Conservation (phyloP, 176 grass and related monocot species). For the Olyra latifolia region DNA sequence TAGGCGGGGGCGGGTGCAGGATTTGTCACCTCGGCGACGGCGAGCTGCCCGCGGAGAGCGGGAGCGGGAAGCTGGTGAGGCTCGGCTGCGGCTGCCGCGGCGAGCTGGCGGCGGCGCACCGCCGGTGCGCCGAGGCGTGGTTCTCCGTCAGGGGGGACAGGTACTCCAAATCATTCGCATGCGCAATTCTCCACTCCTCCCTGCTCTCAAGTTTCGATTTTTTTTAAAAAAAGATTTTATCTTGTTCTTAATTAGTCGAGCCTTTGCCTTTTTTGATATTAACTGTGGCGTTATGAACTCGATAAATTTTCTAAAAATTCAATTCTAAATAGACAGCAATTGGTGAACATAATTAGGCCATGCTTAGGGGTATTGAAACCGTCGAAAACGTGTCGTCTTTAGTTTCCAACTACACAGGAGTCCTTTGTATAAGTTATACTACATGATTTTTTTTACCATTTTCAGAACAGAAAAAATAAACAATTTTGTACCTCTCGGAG, state of each 20-base stretch:
- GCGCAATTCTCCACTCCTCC: not conserved
- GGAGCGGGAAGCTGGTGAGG: constrained; percentile 38
- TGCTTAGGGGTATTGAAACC: not conserved
- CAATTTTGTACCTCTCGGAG: too few species aligned
- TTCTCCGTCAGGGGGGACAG: constrained; percentile 72
- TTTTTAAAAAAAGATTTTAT: not conserved
- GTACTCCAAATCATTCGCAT: constrained; percentile 6
- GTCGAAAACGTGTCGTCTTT: not conserved
- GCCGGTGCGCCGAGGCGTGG: constrained; percentile 73
- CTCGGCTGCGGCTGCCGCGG: constrained; percentile 78
- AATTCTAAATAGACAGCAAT: not conserved
- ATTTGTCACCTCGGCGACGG: constrained; percentile 52
- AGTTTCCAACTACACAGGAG: not conserved
- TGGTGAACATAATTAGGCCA: not conserved
- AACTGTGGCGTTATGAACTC: not conserved
- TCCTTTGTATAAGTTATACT: too few species aligned
- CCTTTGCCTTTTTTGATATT: not conserved
- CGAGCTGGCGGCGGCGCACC: constrained; percentile 62
- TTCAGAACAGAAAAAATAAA: too few species aligned
- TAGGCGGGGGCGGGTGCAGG: constrained; percentile 21
- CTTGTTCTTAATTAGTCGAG: not conserved
- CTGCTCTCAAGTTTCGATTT: not conserved
- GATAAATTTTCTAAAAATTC: not conserved
- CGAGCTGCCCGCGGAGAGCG: constrained; percentile 21
- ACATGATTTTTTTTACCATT: too few species aligned